These are phyloP conservation scores for Debaryomyces nepalensis DNA, from an alignment of 1,139 yeast species.

Conservation along the genomic window DNA sequence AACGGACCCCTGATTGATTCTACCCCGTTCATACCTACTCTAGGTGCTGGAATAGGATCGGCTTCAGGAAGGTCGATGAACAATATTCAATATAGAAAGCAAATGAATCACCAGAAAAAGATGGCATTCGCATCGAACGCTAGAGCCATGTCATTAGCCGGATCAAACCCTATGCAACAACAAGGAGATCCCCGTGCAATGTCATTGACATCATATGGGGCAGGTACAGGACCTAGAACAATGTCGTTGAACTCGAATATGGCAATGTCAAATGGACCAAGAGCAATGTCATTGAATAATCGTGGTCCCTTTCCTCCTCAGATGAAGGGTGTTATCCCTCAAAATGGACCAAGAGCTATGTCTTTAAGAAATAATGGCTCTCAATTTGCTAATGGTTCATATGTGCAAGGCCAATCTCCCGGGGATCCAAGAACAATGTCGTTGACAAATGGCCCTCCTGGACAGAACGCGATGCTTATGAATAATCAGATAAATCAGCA, in stretches of 20 bases:
- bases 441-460: conserved; percentile 14
- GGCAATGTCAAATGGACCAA: conserved; percentile 22
- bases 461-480: conserved; percentile 12
- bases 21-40: conserved; percentile 74
- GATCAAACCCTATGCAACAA: conserved; percentile 39
- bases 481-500: conserved; percentile 7
- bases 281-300: conserved; percentile 34
- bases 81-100: conserved; percentile 69
- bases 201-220: conserved; percentile 51
- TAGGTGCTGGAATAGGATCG: conserved; percentile 32
- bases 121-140: conserved; percentile 54
- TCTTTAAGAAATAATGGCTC: conserved; percentile 7
- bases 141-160: conserved; percentile 49
- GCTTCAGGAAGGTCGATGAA: conserved; percentile 33
- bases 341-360: conserved; percentile 14
- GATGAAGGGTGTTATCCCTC: conserved; percentile 11
- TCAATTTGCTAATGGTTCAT: conserved; percentile 6
- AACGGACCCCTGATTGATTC: conserved; percentile 52
- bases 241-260: conserved; percentile 30
- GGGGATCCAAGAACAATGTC: conserved; percentile 22
- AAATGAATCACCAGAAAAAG: conserved; percentile 70
- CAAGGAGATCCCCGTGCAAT: conserved; percentile 54
- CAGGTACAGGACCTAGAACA: conserved; percentile 30
- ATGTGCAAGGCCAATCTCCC: conserved; percentile 7
- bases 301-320: conserved; percentile 14